Percentiles rank a stretch among this genome's conserved stretches.
These are phyloP conservation scores for Metarhizium humberi DNA, from an alignment of 2,329 filamentous ascomycete genomes.

Conservation along the genomic window DNA sequence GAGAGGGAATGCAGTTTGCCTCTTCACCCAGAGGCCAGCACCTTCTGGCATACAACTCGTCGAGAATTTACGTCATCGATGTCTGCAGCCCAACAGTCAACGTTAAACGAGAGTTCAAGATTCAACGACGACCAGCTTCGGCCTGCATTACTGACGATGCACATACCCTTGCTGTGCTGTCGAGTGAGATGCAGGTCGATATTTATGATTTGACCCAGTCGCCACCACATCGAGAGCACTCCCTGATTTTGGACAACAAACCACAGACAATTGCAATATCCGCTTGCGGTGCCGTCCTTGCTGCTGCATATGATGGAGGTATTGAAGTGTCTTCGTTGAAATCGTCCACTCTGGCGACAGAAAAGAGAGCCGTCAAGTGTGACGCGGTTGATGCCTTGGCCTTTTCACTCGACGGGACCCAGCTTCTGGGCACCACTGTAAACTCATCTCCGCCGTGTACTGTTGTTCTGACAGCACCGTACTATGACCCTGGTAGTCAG, in stretches of 20 bases:
- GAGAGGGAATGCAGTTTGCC: constrained; percentile 78
- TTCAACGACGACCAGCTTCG: constrained; percentile 63
- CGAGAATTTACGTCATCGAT: constrained; percentile 72
- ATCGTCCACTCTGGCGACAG: constrained; percentile 51
- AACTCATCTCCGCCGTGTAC: constrained; percentile 57
- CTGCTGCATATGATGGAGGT: constrained; percentile 77
- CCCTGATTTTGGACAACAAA: constrained; percentile 67
- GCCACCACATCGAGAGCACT: constrained; percentile 62
- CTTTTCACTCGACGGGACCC: constrained; percentile 70
- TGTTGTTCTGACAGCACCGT: constrained; percentile 70
- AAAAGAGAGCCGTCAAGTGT: constrained; percentile 69
- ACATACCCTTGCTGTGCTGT: constrained; percentile 66
- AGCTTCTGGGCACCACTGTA: constrained; percentile 67
- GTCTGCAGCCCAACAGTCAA: constrained; percentile 48
- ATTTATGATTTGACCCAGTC: constrained; percentile 62
- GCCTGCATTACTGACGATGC: constrained; percentile 75
- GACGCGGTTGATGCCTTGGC: constrained; percentile 63
- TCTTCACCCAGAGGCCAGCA: constrained; percentile 67
- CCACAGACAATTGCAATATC: constrained; percentile 73
- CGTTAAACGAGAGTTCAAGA: constrained; percentile 71
- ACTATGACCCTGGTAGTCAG: constrained; percentile 63
- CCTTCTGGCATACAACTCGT: constrained; percentile 75
- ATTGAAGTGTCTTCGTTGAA: constrained; percentile 77
- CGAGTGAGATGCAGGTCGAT: constrained; percentile 75
- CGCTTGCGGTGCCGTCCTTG: constrained; percentile 71